Percentiles rank a stretch among this genome's conserved stretches.
Conservation (phyloP, 371 early-diverging fungal genomes). For the Mortierella sp. region DNA sequence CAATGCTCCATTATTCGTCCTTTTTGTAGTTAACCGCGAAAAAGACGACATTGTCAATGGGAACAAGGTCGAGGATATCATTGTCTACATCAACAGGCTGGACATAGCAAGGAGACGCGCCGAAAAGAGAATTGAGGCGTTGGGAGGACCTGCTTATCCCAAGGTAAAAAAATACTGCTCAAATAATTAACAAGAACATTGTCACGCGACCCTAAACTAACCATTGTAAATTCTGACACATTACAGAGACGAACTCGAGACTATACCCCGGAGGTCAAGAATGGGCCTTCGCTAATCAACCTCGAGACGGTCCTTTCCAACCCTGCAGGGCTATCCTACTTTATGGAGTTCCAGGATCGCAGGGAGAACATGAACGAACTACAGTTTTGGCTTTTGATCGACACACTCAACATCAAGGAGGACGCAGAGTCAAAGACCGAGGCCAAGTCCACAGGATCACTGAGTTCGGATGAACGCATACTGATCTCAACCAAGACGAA, state of each 20-base stretch:
- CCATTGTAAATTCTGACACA: neutral
- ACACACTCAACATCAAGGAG: constrained; percentile 70
- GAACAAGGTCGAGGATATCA: constrained; percentile 81
- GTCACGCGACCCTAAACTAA: no score
- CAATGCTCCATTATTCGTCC: neutral
- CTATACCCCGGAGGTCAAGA: constrained; percentile 30
- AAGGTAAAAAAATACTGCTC: constrained; percentile 54
- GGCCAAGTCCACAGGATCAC: constrained; percentile 10
- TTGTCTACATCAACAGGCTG: constrained; percentile 80
- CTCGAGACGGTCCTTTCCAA: constrained; percentile 61
- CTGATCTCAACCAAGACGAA: neutral
- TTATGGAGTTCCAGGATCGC: constrained; percentile 89
- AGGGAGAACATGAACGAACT: constrained; percentile 74
- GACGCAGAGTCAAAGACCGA: constrained; percentile 11
- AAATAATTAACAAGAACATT: neutral
- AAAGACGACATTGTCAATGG: constrained; percentile 86
- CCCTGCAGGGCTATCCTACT: constrained; percentile 78
- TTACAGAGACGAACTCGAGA: constrained; percentile 33
- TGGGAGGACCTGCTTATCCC: constrained; percentile 69
- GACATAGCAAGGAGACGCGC: constrained; percentile 79
- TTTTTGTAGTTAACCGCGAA: constrained; percentile 68
- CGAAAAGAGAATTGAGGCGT: constrained; percentile 78
- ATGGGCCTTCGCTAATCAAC: constrained; percentile 25
- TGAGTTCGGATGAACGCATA: constrained; percentile 8
- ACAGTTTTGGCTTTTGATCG: constrained; percentile 84